Percentiles rank a stretch among this genome's conserved stretches.
phyloP scores from a whole-genome alignment of 2,329 filamentous ascomycete genomes.

The Fusarium piperis region DNA sequence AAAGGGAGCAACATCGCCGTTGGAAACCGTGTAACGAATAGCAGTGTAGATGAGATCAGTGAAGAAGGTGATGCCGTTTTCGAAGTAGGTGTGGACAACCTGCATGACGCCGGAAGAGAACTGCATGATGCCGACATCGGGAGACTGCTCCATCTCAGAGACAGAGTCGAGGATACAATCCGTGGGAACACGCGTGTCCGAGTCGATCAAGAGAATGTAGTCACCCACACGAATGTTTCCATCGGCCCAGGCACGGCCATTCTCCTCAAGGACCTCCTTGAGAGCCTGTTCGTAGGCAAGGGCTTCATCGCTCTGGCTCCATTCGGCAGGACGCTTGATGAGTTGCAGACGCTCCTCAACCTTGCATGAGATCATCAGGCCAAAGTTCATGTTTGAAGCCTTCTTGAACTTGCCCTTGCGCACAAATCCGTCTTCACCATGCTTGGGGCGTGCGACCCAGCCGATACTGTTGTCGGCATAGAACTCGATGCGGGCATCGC shows the following conservation, averaged over 20 bases:
- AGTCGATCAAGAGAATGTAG: slow-evolving; percentile 80
- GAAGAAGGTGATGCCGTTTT: slow-evolving; percentile 76
- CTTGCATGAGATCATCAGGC: slow-evolving; percentile 72
- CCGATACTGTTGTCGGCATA: slow-evolving; percentile 76
- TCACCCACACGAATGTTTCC: slow-evolving; percentile 88
- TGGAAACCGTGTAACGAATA: slow-evolving; percentile 80
- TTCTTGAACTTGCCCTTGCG: slow-evolving; percentile 75
- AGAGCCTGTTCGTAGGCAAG: slow-evolving; percentile 73
- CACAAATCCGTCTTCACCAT: slow-evolving; percentile 70
- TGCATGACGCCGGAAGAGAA: slow-evolving; percentile 83
- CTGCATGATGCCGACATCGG: slow-evolving; percentile 82
- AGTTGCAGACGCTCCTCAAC: slow-evolving; percentile 74
- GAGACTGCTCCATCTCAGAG: slow-evolving; percentile 83
- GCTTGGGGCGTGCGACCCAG: slow-evolving; percentile 73
- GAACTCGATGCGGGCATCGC: slow-evolving; percentile 71
- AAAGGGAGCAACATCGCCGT: slow-evolving; percentile 80
- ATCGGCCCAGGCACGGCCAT: slow-evolving; percentile 80
- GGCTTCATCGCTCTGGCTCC: slow-evolving; percentile 76
- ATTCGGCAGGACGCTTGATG: slow-evolving; percentile 66
- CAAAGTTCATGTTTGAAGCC: slow-evolving; percentile 79
- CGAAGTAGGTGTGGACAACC: slow-evolving; percentile 77
- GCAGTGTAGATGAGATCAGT: slow-evolving; percentile 80
- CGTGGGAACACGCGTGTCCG: slow-evolving; percentile 79
- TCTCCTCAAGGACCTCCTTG: slow-evolving; percentile 71
- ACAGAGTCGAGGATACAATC: slow-evolving; percentile 84